Evolutionary conservation across 352 stramenopile species (phyloP), one percentile per base, ranked within the genome.

Genomic region (Pythium utonaiense): DNA sequence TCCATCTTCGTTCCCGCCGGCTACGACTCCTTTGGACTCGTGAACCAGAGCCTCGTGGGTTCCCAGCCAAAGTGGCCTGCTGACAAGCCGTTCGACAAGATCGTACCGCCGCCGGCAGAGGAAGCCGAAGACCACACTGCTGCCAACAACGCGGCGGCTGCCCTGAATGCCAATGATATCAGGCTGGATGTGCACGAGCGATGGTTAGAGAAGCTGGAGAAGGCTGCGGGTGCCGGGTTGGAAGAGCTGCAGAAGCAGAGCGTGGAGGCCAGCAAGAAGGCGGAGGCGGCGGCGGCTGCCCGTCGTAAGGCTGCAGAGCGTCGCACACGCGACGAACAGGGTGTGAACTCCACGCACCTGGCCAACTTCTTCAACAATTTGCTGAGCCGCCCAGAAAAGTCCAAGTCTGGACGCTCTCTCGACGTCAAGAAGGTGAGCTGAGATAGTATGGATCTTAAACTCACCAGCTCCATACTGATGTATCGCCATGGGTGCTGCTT

Each of bases 361-460:
- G 78, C 86, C 28, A 94, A 91, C 60, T 94, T 94, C 64, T 94
- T 94, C 62, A 94, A 94, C 67, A 93, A 94, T 52, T 52, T 94
- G 52, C 69, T 94, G 7, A 94, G 85, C 65, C 80, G 83, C 24
- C 85, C 85, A 6, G 85, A 94, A 47, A 94, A 94, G 58, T 78
- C 83, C 24, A 88, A 83, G 60, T 89, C 80, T n/a, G 77, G 76
- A 57, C 72, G 83, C 9, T 72, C 67, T n/a, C 63, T 83, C 42
- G 75, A 85, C 28, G 40, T 70, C 54, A 92, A 81, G 71, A 90
- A 86, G 78, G 83, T 83, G 31, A 30, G 17, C n/a, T 27, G 9
- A n/a, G n/a, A n/a, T n/a, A n/a, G n/a, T n/a, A n/a, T n/a, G n/a
- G n/a, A n/a, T n/a, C n/a, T n/a, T n/a, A n/a, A n/a, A n/a, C n/a